These are phyloP conservation scores for Trebouxia gelatinosa DNA, from an alignment of 163 green algal genomes.

Conservation along the genomic window DNA sequence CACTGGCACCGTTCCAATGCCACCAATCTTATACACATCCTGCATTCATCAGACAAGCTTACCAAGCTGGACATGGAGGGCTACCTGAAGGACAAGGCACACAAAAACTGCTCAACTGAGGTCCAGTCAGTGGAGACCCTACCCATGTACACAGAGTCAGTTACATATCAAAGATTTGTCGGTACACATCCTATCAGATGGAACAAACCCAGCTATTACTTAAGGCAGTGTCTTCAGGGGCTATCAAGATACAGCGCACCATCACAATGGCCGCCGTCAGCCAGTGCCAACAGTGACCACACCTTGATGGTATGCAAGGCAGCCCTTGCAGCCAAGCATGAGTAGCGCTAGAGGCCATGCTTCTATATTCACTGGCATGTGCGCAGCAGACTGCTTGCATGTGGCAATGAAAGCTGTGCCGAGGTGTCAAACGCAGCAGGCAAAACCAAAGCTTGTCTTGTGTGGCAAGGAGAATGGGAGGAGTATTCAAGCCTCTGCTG, in stretches of 20 bases:
- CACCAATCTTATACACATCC: constrained; percentile 99
- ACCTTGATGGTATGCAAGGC: not conserved
- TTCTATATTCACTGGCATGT: not conserved
- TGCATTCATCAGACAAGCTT: no score
- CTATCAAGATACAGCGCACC: not conserved
- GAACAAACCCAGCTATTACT: not conserved
- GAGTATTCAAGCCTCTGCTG: not conserved
- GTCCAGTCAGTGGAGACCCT: not conserved
- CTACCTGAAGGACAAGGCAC: not conserved
- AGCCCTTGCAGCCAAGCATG: not conserved
- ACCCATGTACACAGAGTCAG: not conserved
- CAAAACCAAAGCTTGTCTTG: not conserved
- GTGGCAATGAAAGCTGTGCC: not conserved
- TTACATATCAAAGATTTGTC: not conserved
- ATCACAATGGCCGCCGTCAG: not conserved
- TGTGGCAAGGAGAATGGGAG: not conserved
- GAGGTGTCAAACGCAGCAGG: not conserved
- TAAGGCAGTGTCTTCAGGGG: not conserved
- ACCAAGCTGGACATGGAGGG: no score
- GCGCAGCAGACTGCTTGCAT: not conserved
- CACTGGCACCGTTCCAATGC: constrained; percentile 98
- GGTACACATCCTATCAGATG: not conserved
- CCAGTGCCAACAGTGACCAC: not conserved
- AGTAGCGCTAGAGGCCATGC: not conserved
- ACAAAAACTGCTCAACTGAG: not conserved